Conservation (phyloP, 1,284 basidiomycete genomes). For the Cryptococcus jaspeensis region DNA sequence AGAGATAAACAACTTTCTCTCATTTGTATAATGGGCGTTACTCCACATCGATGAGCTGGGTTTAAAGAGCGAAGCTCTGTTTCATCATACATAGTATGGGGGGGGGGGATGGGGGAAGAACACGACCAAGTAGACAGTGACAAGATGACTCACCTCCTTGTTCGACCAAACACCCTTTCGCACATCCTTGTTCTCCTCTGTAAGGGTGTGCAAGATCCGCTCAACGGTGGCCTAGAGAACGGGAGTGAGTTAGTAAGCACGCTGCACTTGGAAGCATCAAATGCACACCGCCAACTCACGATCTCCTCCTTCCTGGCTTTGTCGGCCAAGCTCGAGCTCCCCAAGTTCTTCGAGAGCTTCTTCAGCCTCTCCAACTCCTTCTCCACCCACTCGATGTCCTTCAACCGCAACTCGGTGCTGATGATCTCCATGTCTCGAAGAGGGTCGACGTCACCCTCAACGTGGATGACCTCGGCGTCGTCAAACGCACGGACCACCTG, state of each 20-base stretch:
- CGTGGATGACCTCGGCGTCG: slow-evolving; percentile 97
- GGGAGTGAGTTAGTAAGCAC: neutral
- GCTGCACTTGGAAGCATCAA: neutral
- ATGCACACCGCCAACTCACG: slow-evolving; percentile 54
- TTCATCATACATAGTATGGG: slow-evolving; percentile 59
- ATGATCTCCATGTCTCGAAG: slow-evolving; percentile 98
- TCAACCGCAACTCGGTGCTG: slow-evolving; percentile 85
- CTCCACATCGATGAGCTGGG: slow-evolving; percentile 69
- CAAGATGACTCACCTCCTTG: slow-evolving; percentile 77
- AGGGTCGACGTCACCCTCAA: slow-evolving; percentile 97
- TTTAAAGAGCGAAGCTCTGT: slow-evolving; percentile 76
- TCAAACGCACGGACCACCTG: slow-evolving; percentile 98
- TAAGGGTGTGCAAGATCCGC: slow-evolving; percentile 77
- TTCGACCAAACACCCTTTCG: slow-evolving; percentile 93
- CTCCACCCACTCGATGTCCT: slow-evolving; percentile 99
- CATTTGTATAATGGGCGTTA: slow-evolving; percentile 66
- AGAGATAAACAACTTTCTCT: slow-evolving; percentile 55
- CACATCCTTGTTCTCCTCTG: slow-evolving; percentile 83
- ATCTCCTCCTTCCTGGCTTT: slow-evolving; percentile 97
- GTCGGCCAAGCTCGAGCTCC: slow-evolving; percentile 81
- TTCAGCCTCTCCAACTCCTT: slow-evolving; percentile 81
- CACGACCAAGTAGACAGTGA: neutral
- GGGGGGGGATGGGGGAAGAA: slow-evolving; percentile 2
- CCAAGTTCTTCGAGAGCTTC: slow-evolving; percentile 61
- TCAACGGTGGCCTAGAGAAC: slow-evolving; percentile 69